Evolutionary conservation across 176 grass and related monocot genomes (phyloP).

Genomic region (Metroxylon sagu): DNA sequence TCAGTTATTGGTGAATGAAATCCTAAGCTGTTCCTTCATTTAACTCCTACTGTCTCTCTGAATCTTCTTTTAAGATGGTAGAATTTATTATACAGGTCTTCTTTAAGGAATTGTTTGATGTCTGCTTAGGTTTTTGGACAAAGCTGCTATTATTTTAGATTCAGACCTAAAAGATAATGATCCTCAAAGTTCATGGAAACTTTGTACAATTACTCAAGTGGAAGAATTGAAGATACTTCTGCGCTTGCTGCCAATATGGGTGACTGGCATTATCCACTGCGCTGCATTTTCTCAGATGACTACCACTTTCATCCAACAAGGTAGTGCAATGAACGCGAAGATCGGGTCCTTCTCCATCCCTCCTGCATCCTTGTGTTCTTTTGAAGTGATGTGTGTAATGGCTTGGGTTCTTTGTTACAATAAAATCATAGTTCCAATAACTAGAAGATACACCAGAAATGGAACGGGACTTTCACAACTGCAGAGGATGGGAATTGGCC

Average conservation of each 20-base stretch:
- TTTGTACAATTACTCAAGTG: conserved; percentile 19
- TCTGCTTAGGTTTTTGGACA: conserved; percentile 9
- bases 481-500: conserved; percentile 76
- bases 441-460: not conserved
- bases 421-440: not conserved
- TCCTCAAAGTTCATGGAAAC: conserved; percentile 3
- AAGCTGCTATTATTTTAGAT: conserved; percentile 13
- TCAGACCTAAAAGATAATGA: not conserved
- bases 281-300: conserved; percentile 15
- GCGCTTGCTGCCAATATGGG: conserved; percentile 14
- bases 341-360: conserved; percentile 9
- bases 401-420: conserved; percentile 14
- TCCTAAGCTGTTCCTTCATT: no score
- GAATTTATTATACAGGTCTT: no score
- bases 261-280: conserved; percentile 2
- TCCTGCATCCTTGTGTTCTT: conserved; percentile 6
- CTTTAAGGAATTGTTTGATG: not conserved
- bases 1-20: no score
- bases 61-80: no score
- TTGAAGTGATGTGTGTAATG: conserved; percentile 12
- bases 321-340: conserved; percentile 9
- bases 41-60: no score
- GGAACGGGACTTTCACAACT: conserved; percentile 34
- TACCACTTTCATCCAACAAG: conserved; percentile 19
- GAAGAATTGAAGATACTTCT: conserved; percentile 20